Conservation (phyloP, 176 grass and related monocot genomes). For the maize (Zea mays) region DNA sequence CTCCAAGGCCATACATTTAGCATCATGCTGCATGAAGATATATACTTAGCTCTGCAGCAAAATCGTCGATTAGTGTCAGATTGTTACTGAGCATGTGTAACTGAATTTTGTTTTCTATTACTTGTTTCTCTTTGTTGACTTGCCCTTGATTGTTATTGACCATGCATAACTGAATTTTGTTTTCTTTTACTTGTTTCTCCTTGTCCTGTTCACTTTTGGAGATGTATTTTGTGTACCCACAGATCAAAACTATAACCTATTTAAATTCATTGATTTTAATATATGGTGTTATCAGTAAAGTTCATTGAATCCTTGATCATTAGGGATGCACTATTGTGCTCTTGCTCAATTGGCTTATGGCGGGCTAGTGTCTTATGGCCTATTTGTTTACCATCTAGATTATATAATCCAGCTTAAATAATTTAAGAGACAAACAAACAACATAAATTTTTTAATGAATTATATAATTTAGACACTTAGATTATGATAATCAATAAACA, state of each 20-base stretch:
- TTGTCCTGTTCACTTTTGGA: background rate
- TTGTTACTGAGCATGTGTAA: slow-evolving; percentile 4
- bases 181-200: background rate
- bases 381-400: no score
- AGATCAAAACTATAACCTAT: background rate
- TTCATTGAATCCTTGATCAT: background rate
- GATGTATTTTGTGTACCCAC: background rate
- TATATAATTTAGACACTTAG: no score
- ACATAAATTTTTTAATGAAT: no score
- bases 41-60: slow-evolving; percentile 24
- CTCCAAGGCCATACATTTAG: slow-evolving; percentile 9
- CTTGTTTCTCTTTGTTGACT: background rate
- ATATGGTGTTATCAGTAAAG: background rate
- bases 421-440: no score
- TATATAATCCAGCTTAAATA: no score
- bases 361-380: no score
- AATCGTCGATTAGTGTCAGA: slow-evolving; percentile 27
- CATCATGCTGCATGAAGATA: slow-evolving; percentile 31
- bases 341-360: background rate
- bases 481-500: no score
- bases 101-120: background rate
- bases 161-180: background rate
- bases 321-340: background rate
- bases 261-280: background rate
- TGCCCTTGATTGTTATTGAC: background rate